Conservation (phyloP, 345 rosid species). For the Turritis glabra region DNA sequence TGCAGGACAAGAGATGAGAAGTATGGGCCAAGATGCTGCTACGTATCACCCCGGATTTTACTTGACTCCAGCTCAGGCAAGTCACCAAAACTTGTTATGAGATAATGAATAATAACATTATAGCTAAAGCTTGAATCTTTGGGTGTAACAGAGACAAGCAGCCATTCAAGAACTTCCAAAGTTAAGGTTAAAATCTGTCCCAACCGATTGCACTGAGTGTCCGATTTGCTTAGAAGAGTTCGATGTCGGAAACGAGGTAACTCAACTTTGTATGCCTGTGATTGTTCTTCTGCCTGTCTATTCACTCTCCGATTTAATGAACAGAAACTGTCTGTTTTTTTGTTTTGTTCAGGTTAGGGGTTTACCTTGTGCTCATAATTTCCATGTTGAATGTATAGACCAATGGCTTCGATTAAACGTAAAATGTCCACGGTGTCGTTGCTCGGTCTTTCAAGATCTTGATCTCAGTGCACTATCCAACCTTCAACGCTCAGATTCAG, state of each 20-base stretch:
- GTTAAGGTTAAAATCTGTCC: slow-evolving; percentile 85
- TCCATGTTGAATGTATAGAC: slow-evolving; percentile 87
- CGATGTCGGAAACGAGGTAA: slow-evolving; percentile 78
- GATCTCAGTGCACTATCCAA: slow-evolving; percentile 82
- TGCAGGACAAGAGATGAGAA: slow-evolving; percentile 92
- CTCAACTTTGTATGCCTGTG: background rate
- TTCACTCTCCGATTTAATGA: no score
- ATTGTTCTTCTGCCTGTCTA: background rate
- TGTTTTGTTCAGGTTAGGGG: slow-evolving; percentile 72
- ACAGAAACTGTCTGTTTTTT: no score
- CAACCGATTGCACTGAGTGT: slow-evolving; percentile 88
- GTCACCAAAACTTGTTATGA: background rate
- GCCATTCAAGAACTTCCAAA: slow-evolving; percentile 91
- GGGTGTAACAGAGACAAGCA: slow-evolving; percentile 65
- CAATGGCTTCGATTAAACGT: slow-evolving; percentile 88
- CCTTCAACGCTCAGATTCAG: slow-evolving; percentile 59
- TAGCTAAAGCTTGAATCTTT: slow-evolving; percentile 19
- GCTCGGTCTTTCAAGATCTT: slow-evolving; percentile 89
- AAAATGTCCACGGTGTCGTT: slow-evolving; percentile 91
- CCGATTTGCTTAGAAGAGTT: slow-evolving; percentile 94
- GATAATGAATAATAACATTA: background rate
- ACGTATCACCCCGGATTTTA: slow-evolving; percentile 89
- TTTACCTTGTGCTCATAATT: slow-evolving; percentile 95
- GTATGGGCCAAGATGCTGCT: slow-evolving; percentile 79
- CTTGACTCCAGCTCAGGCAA: slow-evolving; percentile 59